Conservation (phyloP, 2,329 filamentous ascomycete species). For the Cytospora schulzeri region DNA sequence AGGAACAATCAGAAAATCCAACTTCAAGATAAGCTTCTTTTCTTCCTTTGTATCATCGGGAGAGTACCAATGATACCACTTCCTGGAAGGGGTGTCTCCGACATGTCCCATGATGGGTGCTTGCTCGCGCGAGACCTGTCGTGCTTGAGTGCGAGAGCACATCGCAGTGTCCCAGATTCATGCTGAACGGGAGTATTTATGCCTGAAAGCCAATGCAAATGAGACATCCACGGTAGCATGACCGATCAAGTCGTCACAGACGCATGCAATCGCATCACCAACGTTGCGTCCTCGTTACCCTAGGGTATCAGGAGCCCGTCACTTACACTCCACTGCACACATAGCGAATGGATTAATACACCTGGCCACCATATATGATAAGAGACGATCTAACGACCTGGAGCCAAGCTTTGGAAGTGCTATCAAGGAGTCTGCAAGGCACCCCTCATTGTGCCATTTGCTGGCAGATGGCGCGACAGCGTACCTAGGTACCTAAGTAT, state of each 20-base stretch:
- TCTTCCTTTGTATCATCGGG: constrained; percentile 30
- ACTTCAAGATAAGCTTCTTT: constrained; percentile 28
- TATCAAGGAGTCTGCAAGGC: background rate
- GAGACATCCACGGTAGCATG: background rate
- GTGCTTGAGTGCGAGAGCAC: background rate
- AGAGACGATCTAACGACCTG: background rate
- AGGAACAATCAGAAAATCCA: constrained; percentile 31
- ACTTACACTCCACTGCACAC: background rate
- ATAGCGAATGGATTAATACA: background rate
- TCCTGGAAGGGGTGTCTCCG: background rate
- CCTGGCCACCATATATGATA: background rate
- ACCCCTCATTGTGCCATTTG: constrained; percentile 6
- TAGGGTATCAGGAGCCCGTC: background rate
- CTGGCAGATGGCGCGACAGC: constrained; percentile 2
- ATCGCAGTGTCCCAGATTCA: background rate
- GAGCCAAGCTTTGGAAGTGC: background rate
- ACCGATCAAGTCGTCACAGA: background rate
- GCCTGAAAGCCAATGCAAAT: background rate
- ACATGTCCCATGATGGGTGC: background rate
- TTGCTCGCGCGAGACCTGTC: background rate
- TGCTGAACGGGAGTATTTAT: background rate
- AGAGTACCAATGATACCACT: constrained; percentile 31
- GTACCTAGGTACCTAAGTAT: too few species aligned
- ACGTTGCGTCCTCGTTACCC: background rate
- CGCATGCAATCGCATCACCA: constrained; percentile 7